Base-by-base conservation (phyloP, 768 basidiomycete genomes). In the Dentipellis sp. region DNA sequence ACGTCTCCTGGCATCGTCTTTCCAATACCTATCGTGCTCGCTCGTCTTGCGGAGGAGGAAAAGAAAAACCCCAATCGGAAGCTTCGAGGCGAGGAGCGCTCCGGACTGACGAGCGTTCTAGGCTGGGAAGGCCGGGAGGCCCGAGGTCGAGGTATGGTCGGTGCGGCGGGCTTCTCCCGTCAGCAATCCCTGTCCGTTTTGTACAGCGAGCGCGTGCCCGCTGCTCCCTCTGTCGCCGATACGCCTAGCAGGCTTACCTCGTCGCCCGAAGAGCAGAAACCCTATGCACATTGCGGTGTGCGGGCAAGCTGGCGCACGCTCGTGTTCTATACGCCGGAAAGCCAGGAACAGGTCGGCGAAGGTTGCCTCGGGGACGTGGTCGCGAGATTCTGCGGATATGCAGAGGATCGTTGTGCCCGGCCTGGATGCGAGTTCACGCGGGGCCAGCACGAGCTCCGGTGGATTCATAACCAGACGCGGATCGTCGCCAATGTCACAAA, bases 111-210 rank as follows among this genome's bases (percentile, higher is more conserved):
- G 21, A 79, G 77, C 58, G 60, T 86, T 3, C 70, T 84, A 0
- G 85, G 86, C 1, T 88, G 85, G 84, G 78, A 80, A 40, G 72
- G 67, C 37, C 67, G 74, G 39, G 74, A 75, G 39, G 64, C 71
- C 10, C 57, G 63, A 10, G 59, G 61, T 2, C 69, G 64, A 14
- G 76, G 75, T 5, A 77, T 86, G 78, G 64, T 67, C 6, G 82
- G 80, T 9, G 68, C 73, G 4, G 45, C 59, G 2, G 82, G 81
- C 11, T 86, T 87, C 56, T 68, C 80, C 17, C 67, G 78, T 21
- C 81, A 84, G 46, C 85, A 88, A 62, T 74, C 71, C 42, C 66
- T 86, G 17, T 77, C 77, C 1, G 70, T 82, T 8, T 66, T 85
- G 6, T 74, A 77, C 50, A 75, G 77, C 12, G 68, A 72, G 49